Conservation (phyloP, 805 yeast species). For the Kockiozyma suomiensis region DNA sequence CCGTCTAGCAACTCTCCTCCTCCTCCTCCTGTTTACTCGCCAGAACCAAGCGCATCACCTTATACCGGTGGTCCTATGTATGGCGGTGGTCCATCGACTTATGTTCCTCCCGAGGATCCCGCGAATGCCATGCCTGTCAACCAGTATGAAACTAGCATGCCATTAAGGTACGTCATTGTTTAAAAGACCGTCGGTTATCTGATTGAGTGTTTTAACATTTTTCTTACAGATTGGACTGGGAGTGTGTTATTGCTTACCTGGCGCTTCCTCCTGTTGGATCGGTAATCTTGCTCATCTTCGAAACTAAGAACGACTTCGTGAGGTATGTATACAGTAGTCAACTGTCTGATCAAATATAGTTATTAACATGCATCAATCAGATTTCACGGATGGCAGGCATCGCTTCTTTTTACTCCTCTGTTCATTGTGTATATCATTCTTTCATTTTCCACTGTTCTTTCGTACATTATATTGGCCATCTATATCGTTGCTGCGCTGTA, state of each 20-base stretch:
- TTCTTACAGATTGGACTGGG: slow-evolving; percentile 28
- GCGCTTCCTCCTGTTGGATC: slow-evolving; percentile 35
- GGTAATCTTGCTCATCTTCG: slow-evolving; percentile 27
- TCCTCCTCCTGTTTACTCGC: slow-evolving; percentile 25
- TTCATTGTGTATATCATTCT: slow-evolving; percentile 31
- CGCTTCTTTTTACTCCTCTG: slow-evolving; percentile 32
- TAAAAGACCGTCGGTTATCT: not conserved
- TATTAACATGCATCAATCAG: slow-evolving; percentile 3
- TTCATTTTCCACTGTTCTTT: slow-evolving; percentile 32
- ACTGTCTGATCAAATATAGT: not conserved
- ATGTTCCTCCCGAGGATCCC: slow-evolving; percentile 23
- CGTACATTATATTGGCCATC: slow-evolving; percentile 27
- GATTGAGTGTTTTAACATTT: not conserved
- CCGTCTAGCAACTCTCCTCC: slow-evolving; percentile 20
- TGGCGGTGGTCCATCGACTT: slow-evolving; percentile 10
- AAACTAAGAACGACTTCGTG: slow-evolving; percentile 33
- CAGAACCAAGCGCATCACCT: slow-evolving; percentile 16
- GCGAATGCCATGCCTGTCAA: slow-evolving; percentile 25
- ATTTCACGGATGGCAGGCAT: slow-evolving; percentile 35
- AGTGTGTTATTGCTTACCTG: slow-evolving; percentile 28
- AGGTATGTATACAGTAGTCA: slow-evolving; percentile 14
- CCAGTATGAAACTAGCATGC: slow-evolving; percentile 33
- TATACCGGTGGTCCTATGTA: slow-evolving; percentile 15
- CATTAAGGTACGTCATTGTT: slow-evolving; percentile 23
- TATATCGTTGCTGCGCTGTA: slow-evolving; percentile 26